Percentiles rank a stretch among this genome's conserved stretches.
Evolutionary conservation across 139 green algal species (phyloP).

Genomic region (Auxenochlorella pyrenoidosa): DNA sequence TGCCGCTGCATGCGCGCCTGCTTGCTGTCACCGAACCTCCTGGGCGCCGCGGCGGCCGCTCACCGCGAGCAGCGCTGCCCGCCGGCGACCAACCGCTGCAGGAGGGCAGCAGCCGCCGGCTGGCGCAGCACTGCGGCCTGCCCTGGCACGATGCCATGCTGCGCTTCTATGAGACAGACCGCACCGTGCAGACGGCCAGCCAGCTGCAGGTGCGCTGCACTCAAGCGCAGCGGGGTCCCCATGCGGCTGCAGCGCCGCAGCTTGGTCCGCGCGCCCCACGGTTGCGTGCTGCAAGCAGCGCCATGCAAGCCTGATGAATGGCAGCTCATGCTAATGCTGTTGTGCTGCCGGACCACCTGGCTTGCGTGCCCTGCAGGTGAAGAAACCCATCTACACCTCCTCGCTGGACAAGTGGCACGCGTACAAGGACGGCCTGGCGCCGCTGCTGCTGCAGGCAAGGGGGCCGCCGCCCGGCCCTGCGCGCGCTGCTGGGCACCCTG

Average conservation of each 20-base stretch:
- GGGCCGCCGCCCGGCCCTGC: no score
- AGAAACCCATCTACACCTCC: constrained; percentile 17
- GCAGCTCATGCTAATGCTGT: no score
- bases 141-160: constrained; percentile 18
- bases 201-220: constrained; percentile 12
- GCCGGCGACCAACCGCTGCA: neutral
- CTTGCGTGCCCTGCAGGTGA: constrained; percentile 4
- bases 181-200: constrained; percentile 20
- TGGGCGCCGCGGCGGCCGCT: no score
- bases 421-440: constrained; percentile 25
- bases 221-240: no score
- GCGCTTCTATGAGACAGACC: constrained; percentile 21
- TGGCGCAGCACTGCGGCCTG: constrained; percentile 26
- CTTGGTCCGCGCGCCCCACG: no score
- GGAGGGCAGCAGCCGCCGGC: constrained; percentile 6
- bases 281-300: no score
- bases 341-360: no score
- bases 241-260: no score
- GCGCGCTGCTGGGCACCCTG: no score
- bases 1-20: no score
- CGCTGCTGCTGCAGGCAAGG: constrained; percentile 14
- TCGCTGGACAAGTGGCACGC: constrained; percentile 20
- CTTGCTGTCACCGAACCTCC: no score
- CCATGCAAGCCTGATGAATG: neutral
- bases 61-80: neutral